Evolutionary conservation across 1,284 basidiomycete genomes (phyloP).

Genomic region (Inonotus obliquus): DNA sequence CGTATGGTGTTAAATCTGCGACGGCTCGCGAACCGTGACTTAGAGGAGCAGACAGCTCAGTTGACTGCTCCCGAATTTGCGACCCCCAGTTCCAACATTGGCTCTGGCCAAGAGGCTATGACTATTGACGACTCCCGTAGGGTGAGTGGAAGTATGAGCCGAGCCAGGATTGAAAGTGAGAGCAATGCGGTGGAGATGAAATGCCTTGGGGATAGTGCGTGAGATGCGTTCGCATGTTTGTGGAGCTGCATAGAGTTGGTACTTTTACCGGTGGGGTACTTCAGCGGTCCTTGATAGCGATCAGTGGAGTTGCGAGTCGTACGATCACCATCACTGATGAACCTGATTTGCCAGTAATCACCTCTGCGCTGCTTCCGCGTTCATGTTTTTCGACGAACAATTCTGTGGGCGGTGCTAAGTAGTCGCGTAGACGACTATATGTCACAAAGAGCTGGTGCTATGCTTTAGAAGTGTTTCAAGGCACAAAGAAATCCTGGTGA

Average conservation of each 20-base stretch:
- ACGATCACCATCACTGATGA: neutral
- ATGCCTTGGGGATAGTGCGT: neutral
- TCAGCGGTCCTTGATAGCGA: neutral
- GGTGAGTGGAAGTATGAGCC: no score
- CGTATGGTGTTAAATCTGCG: no score
- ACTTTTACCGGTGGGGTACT: neutral
- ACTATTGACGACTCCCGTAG: no score
- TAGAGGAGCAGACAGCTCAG: no score
- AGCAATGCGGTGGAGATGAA: neutral
- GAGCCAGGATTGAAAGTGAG: no score
- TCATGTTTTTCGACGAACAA: neutral
- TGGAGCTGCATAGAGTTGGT: neutral
- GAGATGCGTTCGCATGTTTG: neutral
- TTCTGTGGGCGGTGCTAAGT: neutral
- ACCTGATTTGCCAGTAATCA: neutral
- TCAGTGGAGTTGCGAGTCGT: neutral
- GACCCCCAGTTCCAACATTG: no score
- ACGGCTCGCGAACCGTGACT: no score
- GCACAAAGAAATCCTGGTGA: neutral
- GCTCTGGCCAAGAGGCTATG: no score
- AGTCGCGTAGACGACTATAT: neutral
- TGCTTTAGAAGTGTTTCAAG: neutral
- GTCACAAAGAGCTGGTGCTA: neutral
- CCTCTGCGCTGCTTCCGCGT: neutral
- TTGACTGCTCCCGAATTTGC: no score